Conservation (phyloP, 2,329 filamentous ascomycete species). For the Sporothrix humicola region DNA sequence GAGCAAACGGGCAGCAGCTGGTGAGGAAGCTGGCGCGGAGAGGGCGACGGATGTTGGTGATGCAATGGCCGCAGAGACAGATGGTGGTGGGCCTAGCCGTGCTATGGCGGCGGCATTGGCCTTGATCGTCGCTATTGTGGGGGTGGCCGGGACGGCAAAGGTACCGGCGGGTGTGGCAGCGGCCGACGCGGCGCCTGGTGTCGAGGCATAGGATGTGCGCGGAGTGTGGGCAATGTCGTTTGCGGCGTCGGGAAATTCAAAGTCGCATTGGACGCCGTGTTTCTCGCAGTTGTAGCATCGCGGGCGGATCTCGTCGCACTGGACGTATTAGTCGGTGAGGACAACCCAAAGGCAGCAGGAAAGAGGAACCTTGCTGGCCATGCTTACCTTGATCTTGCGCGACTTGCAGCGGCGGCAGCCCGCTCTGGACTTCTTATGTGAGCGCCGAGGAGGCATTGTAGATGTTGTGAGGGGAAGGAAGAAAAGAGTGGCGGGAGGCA, state of each 20-base stretch:
- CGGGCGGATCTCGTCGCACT: constrained; percentile 71
- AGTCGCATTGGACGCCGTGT: constrained; percentile 70
- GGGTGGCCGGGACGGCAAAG: constrained; percentile 30
- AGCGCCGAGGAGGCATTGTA: constrained; percentile 67
- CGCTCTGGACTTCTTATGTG: constrained; percentile 72
- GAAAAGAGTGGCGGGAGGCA: background rate
- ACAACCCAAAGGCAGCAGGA: background rate
- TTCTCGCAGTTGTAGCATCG: constrained; percentile 70
- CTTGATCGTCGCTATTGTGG: constrained; percentile 39
- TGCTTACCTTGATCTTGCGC: constrained; percentile 71
- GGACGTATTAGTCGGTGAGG: constrained; percentile 16
- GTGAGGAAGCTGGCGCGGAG: constrained; percentile 46
- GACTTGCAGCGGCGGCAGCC: constrained; percentile 70
- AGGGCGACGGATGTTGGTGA: constrained; percentile 46
- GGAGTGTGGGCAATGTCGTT: constrained; percentile 48
- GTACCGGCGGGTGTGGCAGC: constrained; percentile 39
- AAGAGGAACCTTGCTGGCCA: background rate
- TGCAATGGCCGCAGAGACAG: constrained; percentile 44
- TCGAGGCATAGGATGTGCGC: constrained; percentile 24
- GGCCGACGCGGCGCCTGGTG: constrained; percentile 22
- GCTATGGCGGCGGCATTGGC: constrained; percentile 26
- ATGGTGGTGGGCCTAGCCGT: constrained; percentile 17
- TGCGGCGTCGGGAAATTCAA: constrained; percentile 59
- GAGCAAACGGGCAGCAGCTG: constrained; percentile 53
- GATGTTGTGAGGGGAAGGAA: background rate